Evolutionary conservation across 495 filamentous ascomycete genomes (phyloP), one percentile per base, ranked within the genome.

Genomic region (Neurospora terricola): DNA sequence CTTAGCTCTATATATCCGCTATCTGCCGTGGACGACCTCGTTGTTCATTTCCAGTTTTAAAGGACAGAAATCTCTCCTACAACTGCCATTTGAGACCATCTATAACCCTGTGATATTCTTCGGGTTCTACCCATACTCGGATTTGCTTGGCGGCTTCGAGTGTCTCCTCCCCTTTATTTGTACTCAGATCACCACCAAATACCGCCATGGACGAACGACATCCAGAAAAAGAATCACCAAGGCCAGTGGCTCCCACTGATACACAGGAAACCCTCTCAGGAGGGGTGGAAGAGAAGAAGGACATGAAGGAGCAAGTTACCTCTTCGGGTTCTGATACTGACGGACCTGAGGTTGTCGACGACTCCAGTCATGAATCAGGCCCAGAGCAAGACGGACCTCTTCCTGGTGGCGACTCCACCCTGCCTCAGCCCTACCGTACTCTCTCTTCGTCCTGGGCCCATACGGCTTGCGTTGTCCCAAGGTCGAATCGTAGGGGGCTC

Each of bases 401-500:
- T 62, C 48, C 48, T 3, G 23, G 54, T 62, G 27, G 54, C 14
- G 54, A 66, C 27, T 14, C 54, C 37, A 62, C 34, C 14, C 74
- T 77, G 21, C 70, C 76, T 18, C 69, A 72, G 70, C 84, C 79
- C 27, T 68, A 69, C n/a, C 74, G 73, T 11, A 79, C 75, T 70
- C 73, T 79, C 18, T 82, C 84, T 3, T 86, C 86, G 9, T 76
- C 74, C 37, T 83, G 79, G 18, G 82, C 83, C 11, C 74, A 78
- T 70, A 62, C 77, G 27, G 72, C 86, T n/a, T 79, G 82, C 40
- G 81, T 87, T 69, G 86, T 98, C 7, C 91, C 93, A 2, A 84
- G 91, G 71, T 77, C 83, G 14, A 79, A 92, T 75, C 89, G 94
- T 73, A 82, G 94, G 80, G 95, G 95, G 0, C 83, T 97, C 10